Evolutionary conservation across 2,329 filamentous ascomycete species (phyloP), one percentile per base, ranked within the genome.

Genomic region (Exophiala aquamarina): DNA sequence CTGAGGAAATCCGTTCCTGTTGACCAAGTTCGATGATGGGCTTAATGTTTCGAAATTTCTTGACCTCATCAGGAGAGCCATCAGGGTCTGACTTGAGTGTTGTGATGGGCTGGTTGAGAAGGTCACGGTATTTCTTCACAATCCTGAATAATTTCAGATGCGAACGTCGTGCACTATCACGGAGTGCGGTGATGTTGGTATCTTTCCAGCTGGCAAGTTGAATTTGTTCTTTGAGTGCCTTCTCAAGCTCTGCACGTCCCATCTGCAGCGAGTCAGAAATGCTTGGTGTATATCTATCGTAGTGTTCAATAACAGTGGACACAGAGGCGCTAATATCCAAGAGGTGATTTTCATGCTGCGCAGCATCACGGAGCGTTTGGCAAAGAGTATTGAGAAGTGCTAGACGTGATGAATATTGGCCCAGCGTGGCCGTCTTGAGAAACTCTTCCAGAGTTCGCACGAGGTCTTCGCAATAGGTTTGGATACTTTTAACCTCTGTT

Each of bases 201-300:
- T 98, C 93, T 66, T 95, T 96, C 94, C 94, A 98, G 66, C 90
- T 96, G 6, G 91, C 90, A 59, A 98, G 74, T 42, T 95, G 82
- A 13, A 98, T 79, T n/a, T 96, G 84, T 58, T 97, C 88, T 64
- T 87, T 92, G 78, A 97, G 89, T 47, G 89, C 83, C 68, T 90
- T 95, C 65, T 97, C 92, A n/a, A 97, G 76, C 0, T 78, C 75
- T 5, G 76, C 72, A 45, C 89, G 82, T n/a, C 84, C 87, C 35
- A 80, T 81, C 15, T 71, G 70, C 28, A 96, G 77, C 1, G 76
- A 70, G 52, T 89, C 84, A 10, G 76, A 70, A 6, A 91, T 81
- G 4, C 79, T 71, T 47, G 75, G 73, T 61, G 86, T 80, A 59
- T 88, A 95, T 23, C 87, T 82, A 26, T 74, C 69, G 66, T 87